A percentile compares a stretch with the other conserved stretches of the same genome.
phyloP scores from a whole-genome alignment of 768 basidiomycete species.

The Pleurotus giganteus region DNA sequence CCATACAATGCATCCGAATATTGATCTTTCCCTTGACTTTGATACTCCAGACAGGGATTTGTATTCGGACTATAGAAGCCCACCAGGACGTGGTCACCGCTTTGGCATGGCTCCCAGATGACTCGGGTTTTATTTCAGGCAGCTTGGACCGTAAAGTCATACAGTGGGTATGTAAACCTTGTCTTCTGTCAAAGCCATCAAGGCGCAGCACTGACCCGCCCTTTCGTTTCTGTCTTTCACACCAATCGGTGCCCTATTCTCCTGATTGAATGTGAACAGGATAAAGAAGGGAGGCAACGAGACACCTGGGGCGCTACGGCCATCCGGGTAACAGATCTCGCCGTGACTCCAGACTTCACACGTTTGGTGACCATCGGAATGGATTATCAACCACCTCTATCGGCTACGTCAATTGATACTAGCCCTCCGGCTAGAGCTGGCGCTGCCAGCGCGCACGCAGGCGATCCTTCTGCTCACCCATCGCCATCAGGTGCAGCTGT shows the following conservation, averaged over 20 bases:
- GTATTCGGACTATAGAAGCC: constrained; percentile 59
- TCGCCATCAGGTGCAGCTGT: constrained; percentile 31
- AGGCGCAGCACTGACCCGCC: constrained; percentile 9
- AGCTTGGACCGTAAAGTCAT: constrained; percentile 82
- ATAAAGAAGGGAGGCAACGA: constrained; percentile 66
- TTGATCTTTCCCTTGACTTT: constrained; percentile 14
- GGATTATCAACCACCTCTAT: constrained; percentile 27
- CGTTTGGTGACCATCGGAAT: constrained; percentile 86
- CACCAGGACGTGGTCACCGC: constrained; percentile 86
- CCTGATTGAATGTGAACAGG: constrained; percentile 40
- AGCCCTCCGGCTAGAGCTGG: constrained; percentile 17
- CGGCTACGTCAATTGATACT: constrained; percentile 3
- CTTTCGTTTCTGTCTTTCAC: constrained; percentile 13
- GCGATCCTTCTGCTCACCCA: constrained; percentile 26
- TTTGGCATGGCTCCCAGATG: constrained; percentile 86
- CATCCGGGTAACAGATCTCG: constrained; percentile 85
- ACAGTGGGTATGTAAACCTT: constrained; percentile 63
- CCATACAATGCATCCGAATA: background rate
- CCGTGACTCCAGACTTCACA: constrained; percentile 80
- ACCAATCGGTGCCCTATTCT: background rate
- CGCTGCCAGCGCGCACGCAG: constrained; percentile 26
- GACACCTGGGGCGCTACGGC: constrained; percentile 65
- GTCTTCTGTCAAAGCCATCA: constrained; percentile 3
- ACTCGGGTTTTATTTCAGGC: constrained; percentile 85
- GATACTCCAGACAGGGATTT: constrained; percentile 71